Percentiles rank a stretch among this genome's conserved stretches.
phyloP scores from a whole-genome alignment of 495 filamentous ascomycete genomes.

The Mycothermus thermophilus region DNA sequence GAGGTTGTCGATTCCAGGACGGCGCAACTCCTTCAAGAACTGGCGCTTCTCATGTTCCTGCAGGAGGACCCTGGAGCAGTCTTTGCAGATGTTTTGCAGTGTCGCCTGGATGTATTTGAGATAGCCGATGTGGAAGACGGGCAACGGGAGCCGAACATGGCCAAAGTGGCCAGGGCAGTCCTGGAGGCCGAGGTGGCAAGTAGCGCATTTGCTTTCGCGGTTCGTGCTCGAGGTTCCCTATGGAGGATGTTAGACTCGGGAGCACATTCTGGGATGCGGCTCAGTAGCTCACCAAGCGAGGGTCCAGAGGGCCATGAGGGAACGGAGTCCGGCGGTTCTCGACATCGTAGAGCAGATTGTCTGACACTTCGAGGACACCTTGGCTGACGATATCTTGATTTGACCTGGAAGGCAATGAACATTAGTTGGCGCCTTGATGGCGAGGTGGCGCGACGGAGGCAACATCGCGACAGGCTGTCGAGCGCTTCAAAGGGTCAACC shows the following conservation, averaged over 20 bases:
- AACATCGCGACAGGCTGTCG: too few species aligned
- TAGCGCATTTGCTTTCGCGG: constrained; percentile 48
- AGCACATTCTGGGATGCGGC: background rate
- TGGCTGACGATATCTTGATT: constrained; percentile 90
- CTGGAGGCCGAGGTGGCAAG: constrained; percentile 62
- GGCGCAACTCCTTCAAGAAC: constrained; percentile 63
- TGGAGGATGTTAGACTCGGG: constrained; percentile 7
- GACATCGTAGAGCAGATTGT: constrained; percentile 80
- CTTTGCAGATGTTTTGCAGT: constrained; percentile 88
- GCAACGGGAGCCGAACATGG: constrained; percentile 75
- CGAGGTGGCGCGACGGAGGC: too few species aligned
- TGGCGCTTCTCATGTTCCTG: constrained; percentile 57
- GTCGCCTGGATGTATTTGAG: constrained; percentile 80
- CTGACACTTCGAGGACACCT: constrained; percentile 80
- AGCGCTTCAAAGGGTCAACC: constrained; percentile 18
- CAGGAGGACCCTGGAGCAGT: constrained; percentile 63
- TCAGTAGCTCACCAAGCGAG: constrained; percentile 44
- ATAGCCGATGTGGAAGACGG: constrained; percentile 90
- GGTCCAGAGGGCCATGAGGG: constrained; percentile 71
- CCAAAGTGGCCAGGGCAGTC: constrained; percentile 92
- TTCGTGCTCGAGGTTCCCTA: constrained; percentile 68
- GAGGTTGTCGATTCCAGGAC: constrained; percentile 75
- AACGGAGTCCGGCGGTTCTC: constrained; percentile 56
- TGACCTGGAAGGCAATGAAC: constrained; percentile 39
- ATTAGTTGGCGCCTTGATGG: too few species aligned